Conservation (phyloP, 805 yeast species). For the Ogataea zsoltii region DNA sequence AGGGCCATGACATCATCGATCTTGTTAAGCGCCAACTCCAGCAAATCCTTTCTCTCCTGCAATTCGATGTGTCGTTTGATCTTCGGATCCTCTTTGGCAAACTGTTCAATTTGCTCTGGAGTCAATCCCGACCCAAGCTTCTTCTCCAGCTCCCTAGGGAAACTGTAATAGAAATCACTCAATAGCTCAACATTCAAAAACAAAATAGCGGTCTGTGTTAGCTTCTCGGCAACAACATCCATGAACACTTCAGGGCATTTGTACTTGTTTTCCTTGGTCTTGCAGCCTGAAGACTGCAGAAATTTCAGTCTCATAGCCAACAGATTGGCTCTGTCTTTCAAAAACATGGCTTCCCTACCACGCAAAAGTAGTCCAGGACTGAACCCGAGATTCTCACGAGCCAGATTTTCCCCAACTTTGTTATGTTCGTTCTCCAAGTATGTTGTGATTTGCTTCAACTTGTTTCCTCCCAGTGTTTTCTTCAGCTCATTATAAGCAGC, state of each 20-base stretch:
- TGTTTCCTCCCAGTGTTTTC: slow-evolving; percentile 77
- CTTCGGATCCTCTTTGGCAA: slow-evolving; percentile 94
- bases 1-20: slow-evolving; percentile 82
- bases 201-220: slow-evolving; percentile 89
- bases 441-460: slow-evolving; percentile 77
- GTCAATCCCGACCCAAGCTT: slow-evolving; percentile 64
- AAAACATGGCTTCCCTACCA: slow-evolving; percentile 83
- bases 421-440: slow-evolving; percentile 55
- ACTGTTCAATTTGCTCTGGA: slow-evolving; percentile 76
- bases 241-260: slow-evolving; percentile 93
- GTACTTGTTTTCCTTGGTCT: slow-evolving; percentile 74
- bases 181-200: slow-evolving; percentile 91
- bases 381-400: slow-evolving; percentile 81
- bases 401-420: slow-evolving; percentile 37
- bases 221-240: slow-evolving; percentile 87
- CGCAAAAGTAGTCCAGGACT: slow-evolving; percentile 69
- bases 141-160: slow-evolving; percentile 89
- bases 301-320: slow-evolving; percentile 75
- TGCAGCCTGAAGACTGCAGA: slow-evolving; percentile 74
- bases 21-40: slow-evolving; percentile 80
- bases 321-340: slow-evolving; percentile 70
- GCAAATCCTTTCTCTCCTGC: slow-evolving; percentile 87
- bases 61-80: slow-evolving; percentile 87
- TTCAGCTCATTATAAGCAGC: slow-evolving; percentile 58
- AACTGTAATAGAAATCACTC: slow-evolving; percentile 93